Conservation (phyloP, 768 basidiomycete genomes). For the Serendipita sp. region DNA sequence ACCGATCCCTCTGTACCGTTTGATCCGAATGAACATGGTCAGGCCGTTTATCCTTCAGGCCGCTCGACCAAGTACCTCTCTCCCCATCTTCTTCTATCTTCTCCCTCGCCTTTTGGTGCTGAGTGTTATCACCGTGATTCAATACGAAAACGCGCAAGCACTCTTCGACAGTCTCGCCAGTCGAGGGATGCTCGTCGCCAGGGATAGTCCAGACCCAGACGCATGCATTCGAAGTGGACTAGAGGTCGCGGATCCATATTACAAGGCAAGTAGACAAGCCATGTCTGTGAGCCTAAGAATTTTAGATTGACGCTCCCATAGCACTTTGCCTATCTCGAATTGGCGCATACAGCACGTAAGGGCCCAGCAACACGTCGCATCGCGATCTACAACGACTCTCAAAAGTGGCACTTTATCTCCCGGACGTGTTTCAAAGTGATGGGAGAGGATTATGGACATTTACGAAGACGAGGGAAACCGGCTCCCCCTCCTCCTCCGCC, state of each 20-base stretch:
- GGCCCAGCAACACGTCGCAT: constrained; percentile 31
- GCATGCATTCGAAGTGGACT: constrained; percentile 48
- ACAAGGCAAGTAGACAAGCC: constrained; percentile 13
- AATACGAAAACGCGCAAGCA: constrained; percentile 4
- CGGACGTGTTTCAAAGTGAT: constrained; percentile 45
- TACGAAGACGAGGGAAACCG: constrained; percentile 42
- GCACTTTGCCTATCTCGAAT: constrained; percentile 52
- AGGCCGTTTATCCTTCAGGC: constrained; percentile 3
- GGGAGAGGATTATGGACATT: constrained; percentile 51
- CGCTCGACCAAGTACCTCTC: constrained; percentile 1
- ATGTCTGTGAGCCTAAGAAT: neutral
- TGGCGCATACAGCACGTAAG: constrained; percentile 35
- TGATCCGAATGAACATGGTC: neutral
- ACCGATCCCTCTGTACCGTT: neutral
- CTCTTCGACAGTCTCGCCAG: neutral
- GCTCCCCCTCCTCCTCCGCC: constrained; percentile 13
- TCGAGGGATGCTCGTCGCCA: constrained; percentile 19
- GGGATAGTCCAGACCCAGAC: constrained; percentile 33
- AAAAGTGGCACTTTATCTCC: constrained; percentile 44
- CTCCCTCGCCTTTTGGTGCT: neutral
- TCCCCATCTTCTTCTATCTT: neutral
- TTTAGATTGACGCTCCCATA: constrained; percentile 16
- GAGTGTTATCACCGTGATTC: neutral
- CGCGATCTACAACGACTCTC: constrained; percentile 49
- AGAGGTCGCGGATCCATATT: constrained; percentile 33